Evolutionary conservation across 306 rosid species (phyloP), one percentile per base, ranked within the genome.

Genomic region (Amphicarpaea edgeworthii): DNA sequence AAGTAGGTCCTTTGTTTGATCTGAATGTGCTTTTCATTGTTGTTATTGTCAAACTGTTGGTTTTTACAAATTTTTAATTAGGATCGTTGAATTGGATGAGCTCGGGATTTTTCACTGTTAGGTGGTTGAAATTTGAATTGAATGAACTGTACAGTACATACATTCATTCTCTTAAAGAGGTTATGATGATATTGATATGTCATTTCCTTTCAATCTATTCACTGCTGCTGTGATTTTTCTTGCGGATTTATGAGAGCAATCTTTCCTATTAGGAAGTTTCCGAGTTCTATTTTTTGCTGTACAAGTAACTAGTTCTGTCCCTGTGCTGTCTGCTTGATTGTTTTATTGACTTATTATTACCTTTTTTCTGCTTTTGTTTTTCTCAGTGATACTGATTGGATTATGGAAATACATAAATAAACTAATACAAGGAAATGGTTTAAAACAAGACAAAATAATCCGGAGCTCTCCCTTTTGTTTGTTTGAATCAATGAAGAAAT

Each of bases 1-100:
- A 21, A 34, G 64, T 37, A 5, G 78, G 46, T 80, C 34, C 12
- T 76, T 23, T 70, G 49, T 81, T 54, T 81, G 77, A 72, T 86
- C 81, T 30, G 30, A 73, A 50, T 73, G 76, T 19, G 83, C 4
- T 80, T 73, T 65, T 23, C 10, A 3, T 28, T 63, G 45, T 28
- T 63, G 45, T 68, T 59, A 19, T 17, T 54, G 46, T 40, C 55
- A n/a, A 40, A n/a, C 43, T 53, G n/a, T 49, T 11, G 8, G 14
- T 51, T 57, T 51, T 46, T 15, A 26, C n/a, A 7, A 21, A 37
- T 51, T 40, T 60, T 3, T 42, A 16, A 28, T 73, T 68, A 8
- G 34, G 32, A 77, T 67, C 73, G 37, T 63, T 64, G 65, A 83
- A 43, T 30, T 30, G 55, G 68, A 64, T 67, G 34, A 34, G 34